A percentile compares a stretch with the other conserved stretches of the same genome.
Conservation (phyloP, 306 rosid species). For the Nissolia schottii region DNA sequence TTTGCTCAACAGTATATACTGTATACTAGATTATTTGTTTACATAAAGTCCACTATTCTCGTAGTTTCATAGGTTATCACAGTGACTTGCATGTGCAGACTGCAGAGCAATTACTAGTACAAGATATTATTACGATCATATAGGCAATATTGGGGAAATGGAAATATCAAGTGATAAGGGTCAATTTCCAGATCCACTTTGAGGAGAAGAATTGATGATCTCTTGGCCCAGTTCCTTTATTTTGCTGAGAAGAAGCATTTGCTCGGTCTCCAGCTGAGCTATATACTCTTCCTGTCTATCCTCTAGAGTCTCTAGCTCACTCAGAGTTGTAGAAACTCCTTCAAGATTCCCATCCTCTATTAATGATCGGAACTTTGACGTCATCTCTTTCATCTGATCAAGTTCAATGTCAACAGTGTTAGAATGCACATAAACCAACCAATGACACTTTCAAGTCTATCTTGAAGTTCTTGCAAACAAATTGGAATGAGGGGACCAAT, state of each 20-base stretch:
- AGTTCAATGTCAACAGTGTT: background rate
- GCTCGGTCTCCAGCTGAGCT: constrained; percentile 66
- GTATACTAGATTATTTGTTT: no score
- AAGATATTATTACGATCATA: no score
- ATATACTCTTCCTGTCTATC: constrained; percentile 58
- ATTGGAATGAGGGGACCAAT: background rate
- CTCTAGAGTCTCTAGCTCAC: constrained; percentile 58
- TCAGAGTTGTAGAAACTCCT: constrained; percentile 39
- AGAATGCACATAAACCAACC: background rate
- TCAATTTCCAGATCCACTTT: constrained; percentile 25
- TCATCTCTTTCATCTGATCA: constrained; percentile 53
- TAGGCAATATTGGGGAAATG: background rate
- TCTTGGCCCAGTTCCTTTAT: constrained; percentile 62
- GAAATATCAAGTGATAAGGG: constrained; percentile 10
- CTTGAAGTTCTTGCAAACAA: background rate
- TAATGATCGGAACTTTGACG: constrained; percentile 39
- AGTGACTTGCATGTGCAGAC: background rate
- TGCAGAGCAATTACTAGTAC: background rate
- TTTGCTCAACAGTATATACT: background rate
- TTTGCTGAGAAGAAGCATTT: constrained; percentile 62
- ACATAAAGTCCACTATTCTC: background rate
- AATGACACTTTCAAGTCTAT: background rate
- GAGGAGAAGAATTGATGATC: constrained; percentile 36
- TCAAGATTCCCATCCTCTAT: constrained; percentile 50
- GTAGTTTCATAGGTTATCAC: background rate